Conservation (phyloP, 106 monocot species). For the Agapanthus africanus region DNA sequence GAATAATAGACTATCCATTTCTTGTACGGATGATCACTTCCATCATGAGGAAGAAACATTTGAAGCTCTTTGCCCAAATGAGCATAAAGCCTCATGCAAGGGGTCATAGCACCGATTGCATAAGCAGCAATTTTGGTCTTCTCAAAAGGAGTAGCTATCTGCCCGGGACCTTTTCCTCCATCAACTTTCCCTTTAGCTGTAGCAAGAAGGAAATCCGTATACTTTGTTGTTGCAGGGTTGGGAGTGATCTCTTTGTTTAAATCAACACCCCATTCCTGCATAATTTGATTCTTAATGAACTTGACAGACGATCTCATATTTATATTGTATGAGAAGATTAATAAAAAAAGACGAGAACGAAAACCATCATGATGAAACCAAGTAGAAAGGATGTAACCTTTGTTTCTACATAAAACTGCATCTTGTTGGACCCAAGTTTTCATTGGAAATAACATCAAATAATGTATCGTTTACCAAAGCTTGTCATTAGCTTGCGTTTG, state of each 20-base stretch:
- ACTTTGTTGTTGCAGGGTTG: constrained; percentile 63
- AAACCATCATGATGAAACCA: neutral
- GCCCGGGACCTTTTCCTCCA: constrained; percentile 61
- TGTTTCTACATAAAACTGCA: neutral
- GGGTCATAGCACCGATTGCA: constrained; percentile 73
- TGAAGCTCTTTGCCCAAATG: constrained; percentile 60
- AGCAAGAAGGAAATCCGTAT: constrained; percentile 63
- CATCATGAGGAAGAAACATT: constrained; percentile 24
- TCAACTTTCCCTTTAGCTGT: constrained; percentile 83
- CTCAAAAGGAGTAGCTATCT: constrained; percentile 93
- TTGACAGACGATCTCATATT: neutral
- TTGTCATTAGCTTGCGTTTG: too few relatives aligned
- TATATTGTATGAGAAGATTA: neutral
- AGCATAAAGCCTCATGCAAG: constrained; percentile 84
- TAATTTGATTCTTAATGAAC: constrained; percentile 22
- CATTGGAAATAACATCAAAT: too few relatives aligned
- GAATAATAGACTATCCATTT: constrained; percentile 67
- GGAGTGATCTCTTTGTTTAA: constrained; percentile 48
- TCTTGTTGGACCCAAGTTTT: too few relatives aligned
- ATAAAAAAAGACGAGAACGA: too few relatives aligned
- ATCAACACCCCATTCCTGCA: constrained; percentile 94
- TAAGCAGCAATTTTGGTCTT: constrained; percentile 96
- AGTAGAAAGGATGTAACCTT: neutral
- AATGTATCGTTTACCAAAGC: too few relatives aligned
- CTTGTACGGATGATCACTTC: constrained; percentile 48